Evolutionary conservation across 2,329 filamentous ascomycete genomes (phyloP).

Genomic region (Mollisia scopiformis): DNA sequence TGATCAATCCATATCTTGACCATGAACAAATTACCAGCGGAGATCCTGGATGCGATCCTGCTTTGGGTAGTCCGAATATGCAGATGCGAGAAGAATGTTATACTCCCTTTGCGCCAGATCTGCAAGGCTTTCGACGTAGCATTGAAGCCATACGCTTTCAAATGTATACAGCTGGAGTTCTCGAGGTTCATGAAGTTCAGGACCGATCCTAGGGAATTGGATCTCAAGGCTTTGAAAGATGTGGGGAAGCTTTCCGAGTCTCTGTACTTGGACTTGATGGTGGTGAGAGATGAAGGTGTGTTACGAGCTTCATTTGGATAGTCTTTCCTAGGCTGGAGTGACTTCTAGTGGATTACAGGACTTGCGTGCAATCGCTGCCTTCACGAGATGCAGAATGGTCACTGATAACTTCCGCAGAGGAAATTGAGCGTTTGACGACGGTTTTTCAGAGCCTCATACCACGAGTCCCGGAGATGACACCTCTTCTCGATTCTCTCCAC

Average conservation of each 20-base stretch:
- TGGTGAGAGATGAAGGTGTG: constrained; percentile 54
- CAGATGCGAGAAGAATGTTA: constrained; percentile 46
- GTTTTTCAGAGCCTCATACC: constrained; percentile 46
- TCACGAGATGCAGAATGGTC: neutral
- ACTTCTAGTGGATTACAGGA: neutral
- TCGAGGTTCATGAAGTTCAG: constrained; percentile 50
- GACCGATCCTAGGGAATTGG: constrained; percentile 36
- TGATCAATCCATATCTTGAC: neutral
- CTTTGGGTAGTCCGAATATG: constrained; percentile 43
- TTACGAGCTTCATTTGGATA: neutral
- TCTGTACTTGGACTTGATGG: constrained; percentile 55
- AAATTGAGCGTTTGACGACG: constrained; percentile 50
- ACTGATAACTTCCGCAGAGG: constrained; percentile 41
- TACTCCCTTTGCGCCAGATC: constrained; percentile 50
- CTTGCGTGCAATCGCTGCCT: too few relatives aligned
- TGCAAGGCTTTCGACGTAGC: constrained; percentile 52
- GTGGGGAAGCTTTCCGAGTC: constrained; percentile 52
- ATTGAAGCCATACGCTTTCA: constrained; percentile 49
- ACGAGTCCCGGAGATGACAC: constrained; percentile 45
- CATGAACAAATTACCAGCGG: constrained; percentile 51
- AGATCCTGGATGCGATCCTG: constrained; percentile 52
- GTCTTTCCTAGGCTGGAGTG: neutral
- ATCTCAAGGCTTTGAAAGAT: constrained; percentile 46
- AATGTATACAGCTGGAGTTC: constrained; percentile 53
- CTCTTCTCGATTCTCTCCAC: constrained; percentile 48